phyloP scores from a whole-genome alignment of 306 rosid species.

The Prunus salicina region DNA sequence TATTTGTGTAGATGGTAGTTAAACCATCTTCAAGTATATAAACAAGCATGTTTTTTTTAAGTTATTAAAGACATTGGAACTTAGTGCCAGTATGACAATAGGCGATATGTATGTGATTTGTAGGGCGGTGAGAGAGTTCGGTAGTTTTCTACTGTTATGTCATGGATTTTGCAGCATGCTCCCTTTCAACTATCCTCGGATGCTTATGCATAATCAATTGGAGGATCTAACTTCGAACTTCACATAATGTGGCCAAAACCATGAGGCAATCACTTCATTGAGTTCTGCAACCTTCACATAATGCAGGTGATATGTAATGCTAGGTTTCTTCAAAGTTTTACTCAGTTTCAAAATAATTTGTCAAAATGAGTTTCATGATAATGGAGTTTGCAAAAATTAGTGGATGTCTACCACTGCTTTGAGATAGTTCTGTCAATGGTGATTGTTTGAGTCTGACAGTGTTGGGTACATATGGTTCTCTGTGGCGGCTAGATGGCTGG shows the following conservation, averaged over 20 bases:
- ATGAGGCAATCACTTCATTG: neutral
- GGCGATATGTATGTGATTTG: neutral
- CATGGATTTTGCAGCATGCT: neutral
- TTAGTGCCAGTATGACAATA: neutral
- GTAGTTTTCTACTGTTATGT: neutral
- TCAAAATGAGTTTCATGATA: neutral
- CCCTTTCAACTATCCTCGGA: neutral
- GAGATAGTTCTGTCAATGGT: too few species aligned
- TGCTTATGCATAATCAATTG: neutral
- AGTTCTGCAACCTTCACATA: neutral
- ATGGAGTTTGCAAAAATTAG: too few species aligned
- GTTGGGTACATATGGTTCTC: too few species aligned
- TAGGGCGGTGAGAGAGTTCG: neutral
- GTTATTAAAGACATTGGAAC: neutral
- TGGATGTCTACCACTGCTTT: too few species aligned
- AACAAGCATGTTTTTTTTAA: neutral
- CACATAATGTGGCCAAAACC: neutral
- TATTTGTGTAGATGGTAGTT: neutral
- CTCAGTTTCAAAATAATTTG: neutral
- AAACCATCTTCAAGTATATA: too few species aligned
- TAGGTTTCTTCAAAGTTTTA: neutral
- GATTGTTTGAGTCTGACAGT: too few species aligned
- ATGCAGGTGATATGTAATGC: neutral
- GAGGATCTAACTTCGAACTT: neutral
- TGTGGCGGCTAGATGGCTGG: too few species aligned